Percentiles rank a stretch among this genome's conserved stretches.
phyloP scores from a whole-genome alignment of 768 basidiomycete genomes.

The Russula dissimulans region DNA sequence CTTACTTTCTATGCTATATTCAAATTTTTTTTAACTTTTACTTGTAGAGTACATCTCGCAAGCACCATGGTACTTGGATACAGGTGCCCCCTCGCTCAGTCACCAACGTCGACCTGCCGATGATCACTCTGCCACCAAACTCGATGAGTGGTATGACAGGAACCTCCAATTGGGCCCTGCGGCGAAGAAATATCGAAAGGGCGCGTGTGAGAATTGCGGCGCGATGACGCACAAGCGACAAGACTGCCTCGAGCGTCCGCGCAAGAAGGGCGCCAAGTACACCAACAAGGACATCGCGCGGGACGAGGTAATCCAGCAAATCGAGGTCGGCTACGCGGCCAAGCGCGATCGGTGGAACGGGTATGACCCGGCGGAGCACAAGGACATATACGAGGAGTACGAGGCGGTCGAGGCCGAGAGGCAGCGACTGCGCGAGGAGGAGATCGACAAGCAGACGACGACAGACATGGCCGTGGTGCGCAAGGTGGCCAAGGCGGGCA shows the following conservation, averaged over 20 bases:
- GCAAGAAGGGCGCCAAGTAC: conserved; percentile 92
- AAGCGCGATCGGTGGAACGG: conserved; percentile 99
- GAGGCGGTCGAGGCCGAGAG: conserved; percentile 85
- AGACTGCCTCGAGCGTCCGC: conserved; percentile 94
- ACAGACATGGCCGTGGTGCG: conserved; percentile 85
- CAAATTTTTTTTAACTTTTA: background rate
- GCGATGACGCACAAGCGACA: conserved; percentile 86
- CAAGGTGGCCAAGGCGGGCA: conserved; percentile 90
- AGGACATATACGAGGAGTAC: conserved; percentile 86
- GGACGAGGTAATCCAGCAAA: conserved; percentile 83
- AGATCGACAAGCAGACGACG: conserved; percentile 95
- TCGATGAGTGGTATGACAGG: conserved; percentile 89
- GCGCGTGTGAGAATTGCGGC: conserved; percentile 98
- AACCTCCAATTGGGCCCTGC: conserved; percentile 79
- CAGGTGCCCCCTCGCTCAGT: conserved; percentile 84
- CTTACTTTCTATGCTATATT: too few species aligned
- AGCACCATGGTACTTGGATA: conserved; percentile 98
- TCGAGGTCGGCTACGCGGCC: conserved; percentile 73
- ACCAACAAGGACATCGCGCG: conserved; percentile 84
- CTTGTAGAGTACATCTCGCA: conserved; percentile 91
- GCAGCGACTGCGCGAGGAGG: conserved; percentile 87
- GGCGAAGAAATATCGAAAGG: conserved; percentile 94
- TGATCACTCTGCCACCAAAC: conserved; percentile 54
- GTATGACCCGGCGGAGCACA: conserved; percentile 85
- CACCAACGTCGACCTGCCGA: conserved; percentile 74